These are phyloP conservation scores for Chalaropsis ovoidea DNA, from an alignment of 2,329 filamentous ascomycete species.

Conservation along the genomic window DNA sequence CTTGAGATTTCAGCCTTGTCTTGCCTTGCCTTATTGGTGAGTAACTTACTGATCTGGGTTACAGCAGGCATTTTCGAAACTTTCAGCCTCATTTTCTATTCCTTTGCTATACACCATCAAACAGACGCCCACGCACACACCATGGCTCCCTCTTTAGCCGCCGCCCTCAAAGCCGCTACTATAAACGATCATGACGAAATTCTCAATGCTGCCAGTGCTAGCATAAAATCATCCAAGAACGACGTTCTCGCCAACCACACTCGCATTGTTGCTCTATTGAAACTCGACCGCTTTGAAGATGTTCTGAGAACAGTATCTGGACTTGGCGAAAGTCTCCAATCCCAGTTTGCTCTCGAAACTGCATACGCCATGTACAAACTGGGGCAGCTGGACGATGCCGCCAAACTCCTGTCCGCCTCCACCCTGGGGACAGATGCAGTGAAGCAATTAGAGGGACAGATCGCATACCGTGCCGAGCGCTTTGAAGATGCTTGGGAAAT, in stretches of 20 bases:
- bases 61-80: neutral
- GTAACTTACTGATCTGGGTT: neutral
- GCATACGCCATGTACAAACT: conserved; percentile 79
- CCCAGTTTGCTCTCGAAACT: conserved; percentile 55
- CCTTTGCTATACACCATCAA: neutral
- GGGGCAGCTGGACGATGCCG: conserved; percentile 57
- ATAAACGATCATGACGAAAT: conserved; percentile 65
- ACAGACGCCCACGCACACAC: neutral
- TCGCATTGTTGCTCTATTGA: conserved; percentile 63
- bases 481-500: conserved; percentile 56
- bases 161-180: conserved; percentile 44
- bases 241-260: conserved; percentile 55
- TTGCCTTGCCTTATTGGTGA: neutral
- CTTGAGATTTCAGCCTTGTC: neutral
- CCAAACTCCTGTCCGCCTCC: conserved; percentile 18
- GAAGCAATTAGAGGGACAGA: conserved; percentile 51
- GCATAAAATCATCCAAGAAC: conserved; percentile 50
- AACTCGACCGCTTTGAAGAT: conserved; percentile 73
- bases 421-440: conserved; percentile 32
- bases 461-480: conserved; percentile 63
- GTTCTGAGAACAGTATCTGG: conserved; percentile 59
- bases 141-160: conserved; percentile 34
- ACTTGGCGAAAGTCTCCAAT: conserved; percentile 50
- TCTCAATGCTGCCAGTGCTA: conserved; percentile 52
- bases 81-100: neutral